Evolutionary conservation across 2,329 filamentous ascomycete genomes (phyloP).

Genomic region (Phaeophleospora eucalypticola): DNA sequence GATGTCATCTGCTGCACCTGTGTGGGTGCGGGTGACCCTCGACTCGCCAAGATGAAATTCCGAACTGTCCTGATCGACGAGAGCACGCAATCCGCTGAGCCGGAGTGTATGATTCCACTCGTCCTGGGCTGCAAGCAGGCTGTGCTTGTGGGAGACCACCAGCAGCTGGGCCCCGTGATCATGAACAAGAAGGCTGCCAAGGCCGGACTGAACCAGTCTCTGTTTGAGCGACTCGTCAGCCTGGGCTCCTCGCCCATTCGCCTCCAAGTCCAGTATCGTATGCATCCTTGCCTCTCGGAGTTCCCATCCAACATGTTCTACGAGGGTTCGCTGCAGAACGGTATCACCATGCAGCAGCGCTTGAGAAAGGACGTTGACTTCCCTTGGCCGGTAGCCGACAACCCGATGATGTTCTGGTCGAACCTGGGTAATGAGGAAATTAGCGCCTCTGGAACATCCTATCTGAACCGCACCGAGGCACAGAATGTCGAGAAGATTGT

Average conservation of each 20-base stretch:
- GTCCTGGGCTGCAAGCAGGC: slow-evolving; percentile 98
- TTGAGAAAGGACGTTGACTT: slow-evolving; percentile 93
- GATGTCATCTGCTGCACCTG: slow-evolving; percentile 99
- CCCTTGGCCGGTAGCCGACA: slow-evolving; percentile 90
- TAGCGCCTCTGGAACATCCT: slow-evolving; percentile 93
- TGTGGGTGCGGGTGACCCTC: slow-evolving; percentile 92
- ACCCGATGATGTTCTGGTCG: slow-evolving; percentile 99
- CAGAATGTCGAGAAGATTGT: slow-evolving; percentile 98
- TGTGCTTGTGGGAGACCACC: slow-evolving; percentile 96
- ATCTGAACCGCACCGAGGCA: slow-evolving; percentile 94
- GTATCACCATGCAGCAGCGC: slow-evolving; percentile 83
- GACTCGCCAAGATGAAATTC: slow-evolving; percentile 96
- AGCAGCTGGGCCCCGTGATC: slow-evolving; percentile 95
- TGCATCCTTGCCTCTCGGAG: slow-evolving; percentile 95
- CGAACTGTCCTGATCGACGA: slow-evolving; percentile 97
- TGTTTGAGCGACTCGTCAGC: slow-evolving; percentile 93
- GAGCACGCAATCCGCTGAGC: slow-evolving; percentile 95
- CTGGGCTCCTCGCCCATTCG: slow-evolving; percentile 87
- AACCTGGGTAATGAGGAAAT: slow-evolving; percentile 98
- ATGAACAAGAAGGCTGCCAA: slow-evolving; percentile 99
- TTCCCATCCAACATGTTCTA: slow-evolving; percentile 99
- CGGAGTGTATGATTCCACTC: slow-evolving; percentile 97
- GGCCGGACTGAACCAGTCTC: slow-evolving; percentile 93
- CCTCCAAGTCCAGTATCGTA: slow-evolving; percentile 95
- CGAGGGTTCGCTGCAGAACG: slow-evolving; percentile 93